These are phyloP conservation scores for Ustilago cynodontis DNA, from an alignment of 1,284 basidiomycete genomes.

Conservation along the genomic window DNA sequence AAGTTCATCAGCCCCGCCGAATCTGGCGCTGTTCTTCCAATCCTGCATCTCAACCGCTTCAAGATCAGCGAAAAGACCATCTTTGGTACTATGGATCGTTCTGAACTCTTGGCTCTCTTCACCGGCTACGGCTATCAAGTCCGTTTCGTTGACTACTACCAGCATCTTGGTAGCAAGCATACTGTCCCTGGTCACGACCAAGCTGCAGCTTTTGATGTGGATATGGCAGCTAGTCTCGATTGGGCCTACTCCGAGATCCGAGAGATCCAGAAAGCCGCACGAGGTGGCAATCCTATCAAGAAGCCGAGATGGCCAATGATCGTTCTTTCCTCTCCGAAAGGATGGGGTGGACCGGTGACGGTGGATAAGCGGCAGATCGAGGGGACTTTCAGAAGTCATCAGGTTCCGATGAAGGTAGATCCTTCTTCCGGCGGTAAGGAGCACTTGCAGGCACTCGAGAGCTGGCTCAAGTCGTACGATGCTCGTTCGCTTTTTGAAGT, in stretches of 20 bases:
- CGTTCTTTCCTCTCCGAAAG: conserved; percentile 84
- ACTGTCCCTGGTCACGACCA: conserved; percentile 71
- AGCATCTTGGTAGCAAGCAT: conserved; percentile 75
- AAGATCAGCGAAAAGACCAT: conserved; percentile 90
- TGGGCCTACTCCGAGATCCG: conserved; percentile 74
- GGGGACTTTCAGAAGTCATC: conserved; percentile 78
- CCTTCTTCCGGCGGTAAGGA: conserved; percentile 72
- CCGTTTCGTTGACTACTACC: conserved; percentile 80
- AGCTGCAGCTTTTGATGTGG: conserved; percentile 71
- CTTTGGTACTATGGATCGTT: conserved; percentile 88
- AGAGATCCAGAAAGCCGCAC: conserved; percentile 82
- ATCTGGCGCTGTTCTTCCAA: conserved; percentile 86
- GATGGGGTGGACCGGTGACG: conserved; percentile 76
- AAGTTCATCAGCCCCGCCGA: conserved; percentile 91
- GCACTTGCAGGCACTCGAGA: conserved; percentile 77
- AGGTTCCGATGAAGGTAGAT: conserved; percentile 85
- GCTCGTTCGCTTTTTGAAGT: conserved; percentile 64
- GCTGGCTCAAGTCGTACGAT: conserved; percentile 76
- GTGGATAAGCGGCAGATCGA: conserved; percentile 80
- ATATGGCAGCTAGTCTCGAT: conserved; percentile 81
- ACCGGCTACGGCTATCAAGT: conserved; percentile 73
- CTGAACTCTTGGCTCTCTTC: conserved; percentile 81
- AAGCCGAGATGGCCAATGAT: conserved; percentile 90
- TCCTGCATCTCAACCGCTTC: conserved; percentile 85
- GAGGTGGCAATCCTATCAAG: conserved; percentile 79